Evolutionary conservation across 1,284 basidiomycete species (phyloP), one percentile per base, ranked within the genome.

Genomic region (Tylopilus sp.): DNA sequence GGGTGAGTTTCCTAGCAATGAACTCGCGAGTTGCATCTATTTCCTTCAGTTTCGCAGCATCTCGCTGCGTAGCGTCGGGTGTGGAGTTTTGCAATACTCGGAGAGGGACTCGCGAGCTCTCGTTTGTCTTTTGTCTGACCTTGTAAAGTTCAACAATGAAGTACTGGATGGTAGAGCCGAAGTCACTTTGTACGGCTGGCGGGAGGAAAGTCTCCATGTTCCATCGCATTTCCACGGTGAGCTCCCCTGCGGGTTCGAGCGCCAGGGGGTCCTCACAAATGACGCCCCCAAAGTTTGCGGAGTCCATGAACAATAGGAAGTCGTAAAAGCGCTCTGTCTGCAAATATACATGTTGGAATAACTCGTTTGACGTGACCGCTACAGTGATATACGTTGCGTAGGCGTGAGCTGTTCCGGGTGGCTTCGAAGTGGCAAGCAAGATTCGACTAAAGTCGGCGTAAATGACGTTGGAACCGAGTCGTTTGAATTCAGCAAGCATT

Each of bases 371-470:
- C 30, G 89, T 96, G 53, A 96, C 91, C 0, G 96, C 95, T 0
- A 89, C 88, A 17, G 89, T 84, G 62, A 99, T 87, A 67, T 99
- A 98, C 28, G 88, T 93, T 1, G 93, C 92, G 66, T 98, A 99
- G 0, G 96, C 96, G 58, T 87, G 83, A 0, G 96, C 96, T 7
- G 91, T 94, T 10, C 92, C 93, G 0, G 95, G 92, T 6, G 96
- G 95, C 69, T 99, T 99, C 37, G 88, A 89, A 0, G 96, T 99
- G 4, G 95, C 85, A 24, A 99, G 81, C 53, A 97, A 78, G 52
- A 99, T 84, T 11, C 85, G 82, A 57, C 88, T 87, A 67, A 98
- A 94, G 65, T 97, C 93, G n/a, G 94, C 95, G 57, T 94, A 94
- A 24, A 99, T 83, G 48, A 99, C 86, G 51, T 90, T 84, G 0